Percentiles rank a stretch among this genome's conserved stretches.
phyloP scores from a whole-genome alignment of 2,329 filamentous ascomycete species.

The Neocucurbitaria cava region DNA sequence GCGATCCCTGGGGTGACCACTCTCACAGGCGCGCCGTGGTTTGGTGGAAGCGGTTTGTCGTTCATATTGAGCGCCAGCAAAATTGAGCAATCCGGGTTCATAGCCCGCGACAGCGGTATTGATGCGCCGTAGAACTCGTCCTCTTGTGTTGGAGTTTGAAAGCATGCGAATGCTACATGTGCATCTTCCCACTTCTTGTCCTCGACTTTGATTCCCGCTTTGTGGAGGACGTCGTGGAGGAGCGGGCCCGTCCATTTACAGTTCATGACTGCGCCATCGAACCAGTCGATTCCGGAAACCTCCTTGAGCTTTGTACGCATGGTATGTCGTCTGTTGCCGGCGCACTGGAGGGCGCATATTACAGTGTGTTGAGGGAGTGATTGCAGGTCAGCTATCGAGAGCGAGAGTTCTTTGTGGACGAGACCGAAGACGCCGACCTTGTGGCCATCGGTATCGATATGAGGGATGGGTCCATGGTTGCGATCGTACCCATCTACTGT shows the following conservation, averaged over 20 bases:
- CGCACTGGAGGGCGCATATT: conserved; percentile 65
- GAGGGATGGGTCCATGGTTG: conserved; percentile 63
- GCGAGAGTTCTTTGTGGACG: conserved; percentile 52
- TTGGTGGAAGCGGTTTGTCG: conserved; percentile 53
- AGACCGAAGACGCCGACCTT: conserved; percentile 58
- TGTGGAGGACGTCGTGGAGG: conserved; percentile 59
- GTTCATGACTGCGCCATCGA: conserved; percentile 67
- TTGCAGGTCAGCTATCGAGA: conserved; percentile 57
- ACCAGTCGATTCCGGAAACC: conserved; percentile 67
- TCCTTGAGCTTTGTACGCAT: conserved; percentile 67
- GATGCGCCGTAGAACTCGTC: conserved; percentile 66
- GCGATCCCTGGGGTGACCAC: conserved; percentile 61
- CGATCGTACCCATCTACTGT: conserved; percentile 61
- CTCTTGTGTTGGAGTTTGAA: conserved; percentile 60
- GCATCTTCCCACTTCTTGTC: conserved; percentile 39
- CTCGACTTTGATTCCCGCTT: conserved; percentile 52
- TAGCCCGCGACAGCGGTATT: conserved; percentile 50
- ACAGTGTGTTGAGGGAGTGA: conserved; percentile 62
- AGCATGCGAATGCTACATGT: conserved; percentile 65
- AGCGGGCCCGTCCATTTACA: conserved; percentile 62
- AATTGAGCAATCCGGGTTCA: conserved; percentile 26
- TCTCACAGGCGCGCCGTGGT: conserved; percentile 62
- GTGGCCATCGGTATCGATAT: conserved; percentile 52
- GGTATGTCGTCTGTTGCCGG: conserved; percentile 66
- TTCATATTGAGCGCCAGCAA: conserved; percentile 56